Base-by-base conservation (phyloP, 2,329 filamentous ascomycete species). In the Beauveria pseudobassiana region DNA sequence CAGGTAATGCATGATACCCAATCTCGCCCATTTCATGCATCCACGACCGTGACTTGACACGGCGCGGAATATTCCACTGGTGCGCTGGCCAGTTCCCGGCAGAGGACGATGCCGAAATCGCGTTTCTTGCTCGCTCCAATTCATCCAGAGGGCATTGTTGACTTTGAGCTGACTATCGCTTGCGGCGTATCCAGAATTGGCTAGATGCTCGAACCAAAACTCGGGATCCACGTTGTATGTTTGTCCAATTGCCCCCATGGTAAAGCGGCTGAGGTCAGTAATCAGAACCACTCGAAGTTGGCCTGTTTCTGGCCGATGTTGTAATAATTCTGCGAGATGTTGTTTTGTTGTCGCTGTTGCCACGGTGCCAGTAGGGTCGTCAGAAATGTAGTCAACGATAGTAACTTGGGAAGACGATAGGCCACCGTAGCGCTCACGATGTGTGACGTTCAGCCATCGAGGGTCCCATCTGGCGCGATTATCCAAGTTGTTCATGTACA, bases 401-500 rank as follows among this genome's bases (percentile, higher is more conserved):
- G 66, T 65, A 14, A 70, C 48, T 5, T 56, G 61, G 9, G 63
- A 61, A 1, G 66, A 66, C 7, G 60, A 55, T 1, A 69, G 62
- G 9, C 66, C 67, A 26, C 65, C 63, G 40, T 65, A 69, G 20
- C 65, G 67, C 58, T 69, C 68, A 30, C 66, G 64, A 14, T 64
- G 64, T 8, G 66, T 69, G 14, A 69, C 50, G n/a, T 67, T 69
- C 9, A 69, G 64, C 68, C 68, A 69, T 28, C 67, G 64, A 7
- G 68, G 66, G 45, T 68, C 67, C 66, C 67, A 70, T 49, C 67
- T 64, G 10, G 67, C 68, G 26, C 66, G 64, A 45, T 69, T 67
- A 42, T 69, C 68, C 45, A 71, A 62, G 3, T 69, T 65, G 38
- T 71, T 71, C 70, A 71, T 71, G 45, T 71, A 71, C 12, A 71